phyloP scores from a whole-genome alignment of 495 filamentous ascomycete species.

The Echria macrotheca region DNA sequence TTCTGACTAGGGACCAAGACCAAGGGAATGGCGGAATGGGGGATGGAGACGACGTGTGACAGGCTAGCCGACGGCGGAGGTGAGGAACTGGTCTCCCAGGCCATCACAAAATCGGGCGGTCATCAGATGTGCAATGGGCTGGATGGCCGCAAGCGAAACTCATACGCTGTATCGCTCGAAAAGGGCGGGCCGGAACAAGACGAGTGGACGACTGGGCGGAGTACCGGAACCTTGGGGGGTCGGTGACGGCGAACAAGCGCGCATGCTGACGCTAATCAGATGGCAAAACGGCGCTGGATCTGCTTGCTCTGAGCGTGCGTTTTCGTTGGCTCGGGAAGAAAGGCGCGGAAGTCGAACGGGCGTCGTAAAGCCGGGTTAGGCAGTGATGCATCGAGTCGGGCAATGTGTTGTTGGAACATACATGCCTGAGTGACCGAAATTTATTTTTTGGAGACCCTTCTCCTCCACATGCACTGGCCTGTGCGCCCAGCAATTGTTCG shows the following conservation, averaged over 20 bases:
- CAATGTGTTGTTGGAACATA: constrained; percentile 36
- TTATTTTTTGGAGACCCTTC: constrained; percentile 9
- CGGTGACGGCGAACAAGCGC: constrained; percentile 32
- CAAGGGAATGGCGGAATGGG: constrained; percentile 22
- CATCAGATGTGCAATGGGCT: constrained; percentile 20
- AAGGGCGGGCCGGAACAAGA: constrained; percentile 13
- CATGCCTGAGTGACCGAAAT: constrained; percentile 13
- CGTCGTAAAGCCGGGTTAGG: constrained; percentile 42
- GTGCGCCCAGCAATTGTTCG: constrained; percentile 5
- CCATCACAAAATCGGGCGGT: constrained; percentile 15
- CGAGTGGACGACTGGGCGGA: constrained; percentile 5
- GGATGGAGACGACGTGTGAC: constrained; percentile 25
- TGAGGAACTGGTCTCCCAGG: constrained; percentile 11
- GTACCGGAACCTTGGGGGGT: constrained; percentile 19
- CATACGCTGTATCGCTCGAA: constrained; percentile 12
- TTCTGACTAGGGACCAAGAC: constrained; percentile 18
- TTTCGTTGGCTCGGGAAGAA: constrained; percentile 29
- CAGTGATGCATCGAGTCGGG: constrained; percentile 47
- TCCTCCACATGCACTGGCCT: constrained; percentile 10
- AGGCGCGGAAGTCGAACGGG: constrained; percentile 29
- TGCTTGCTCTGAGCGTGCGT: constrained; percentile 9
- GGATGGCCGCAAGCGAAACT: constrained; percentile 7
- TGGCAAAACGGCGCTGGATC: constrained; percentile 40
- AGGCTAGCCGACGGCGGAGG: constrained; percentile 22
- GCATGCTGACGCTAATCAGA: constrained; percentile 35